Evolutionary conservation across 2,329 filamentous ascomycete species (phyloP).

Genomic region (Microdochium trichocladiopsis): DNA sequence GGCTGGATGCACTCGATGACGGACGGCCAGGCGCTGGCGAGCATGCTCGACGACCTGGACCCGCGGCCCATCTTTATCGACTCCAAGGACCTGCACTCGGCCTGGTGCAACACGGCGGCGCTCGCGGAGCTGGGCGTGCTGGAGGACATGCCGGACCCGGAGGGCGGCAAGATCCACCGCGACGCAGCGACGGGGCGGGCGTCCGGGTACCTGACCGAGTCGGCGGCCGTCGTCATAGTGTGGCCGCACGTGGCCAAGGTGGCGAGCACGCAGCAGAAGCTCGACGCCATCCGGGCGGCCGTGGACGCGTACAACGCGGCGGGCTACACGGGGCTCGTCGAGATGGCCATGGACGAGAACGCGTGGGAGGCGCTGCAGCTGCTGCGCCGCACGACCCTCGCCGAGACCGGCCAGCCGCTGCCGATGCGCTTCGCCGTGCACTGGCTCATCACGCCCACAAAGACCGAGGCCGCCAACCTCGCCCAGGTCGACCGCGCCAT

Average conservation of each 20-base stretch:
- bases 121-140: slow-evolving; percentile 41
- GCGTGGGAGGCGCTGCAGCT: slow-evolving; percentile 42
- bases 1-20: slow-evolving; percentile 53
- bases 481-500: slow-evolving; percentile 43
- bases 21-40: slow-evolving; percentile 36
- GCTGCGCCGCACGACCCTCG: slow-evolving; percentile 16
- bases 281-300: slow-evolving; percentile 35
- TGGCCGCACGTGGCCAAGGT: slow-evolving; percentile 46
- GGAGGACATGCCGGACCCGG: slow-evolving; percentile 33
- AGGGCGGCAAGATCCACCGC: slow-evolving; percentile 44
- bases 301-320: slow-evolving; percentile 38
- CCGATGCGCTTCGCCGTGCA: slow-evolving; percentile 46
- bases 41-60: slow-evolving; percentile 43
- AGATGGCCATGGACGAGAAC: slow-evolving; percentile 54
- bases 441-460: slow-evolving; percentile 44
- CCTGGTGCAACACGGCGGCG: slow-evolving; percentile 47
- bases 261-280: slow-evolving; percentile 39
- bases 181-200: slow-evolving; percentile 33
- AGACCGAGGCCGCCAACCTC: slow-evolving; percentile 34
- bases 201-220: slow-evolving; percentile 45
- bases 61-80: slow-evolving; percentile 47
- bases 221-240: slow-evolving; percentile 43
- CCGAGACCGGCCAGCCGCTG: slow-evolving; percentile 15
- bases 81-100: slow-evolving; percentile 48
- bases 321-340: slow-evolving; percentile 47